phyloP scores from a whole-genome alignment of 2,329 filamentous ascomycete genomes.

The Tolypocladium pustulatum region DNA sequence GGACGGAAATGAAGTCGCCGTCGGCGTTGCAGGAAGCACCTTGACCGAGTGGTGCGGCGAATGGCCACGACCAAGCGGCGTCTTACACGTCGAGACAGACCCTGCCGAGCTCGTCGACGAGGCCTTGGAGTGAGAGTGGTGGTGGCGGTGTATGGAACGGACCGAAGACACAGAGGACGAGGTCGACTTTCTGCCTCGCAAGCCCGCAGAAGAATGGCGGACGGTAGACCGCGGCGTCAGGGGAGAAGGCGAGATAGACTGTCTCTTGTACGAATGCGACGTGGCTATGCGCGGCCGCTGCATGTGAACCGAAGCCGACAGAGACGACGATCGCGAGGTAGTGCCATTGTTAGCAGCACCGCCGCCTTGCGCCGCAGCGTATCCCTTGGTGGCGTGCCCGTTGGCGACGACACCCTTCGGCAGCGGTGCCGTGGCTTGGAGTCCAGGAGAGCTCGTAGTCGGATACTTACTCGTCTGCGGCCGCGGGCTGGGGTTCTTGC shows the following conservation, averaged over 20 bases:
- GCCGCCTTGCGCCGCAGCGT: conserved; percentile 7
- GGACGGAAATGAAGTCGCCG: conserved; percentile 62
- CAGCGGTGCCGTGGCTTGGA: conserved; percentile 31
- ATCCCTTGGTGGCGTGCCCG: conserved; percentile 28
- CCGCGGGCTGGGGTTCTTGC: conserved; percentile 44
- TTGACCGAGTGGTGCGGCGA: conserved; percentile 89
- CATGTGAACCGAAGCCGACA: conserved; percentile 15
- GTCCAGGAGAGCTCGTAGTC: conserved; percentile 22
- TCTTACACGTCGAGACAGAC: conserved; percentile 61
- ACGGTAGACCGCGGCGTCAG: conserved; percentile 81
- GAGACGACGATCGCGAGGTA: conserved; percentile 9
- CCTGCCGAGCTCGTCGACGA: conserved; percentile 82
- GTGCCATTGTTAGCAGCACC: conserved; percentile 9
- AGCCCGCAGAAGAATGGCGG: conserved; percentile 69
- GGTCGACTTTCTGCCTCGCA: conserved; percentile 88
- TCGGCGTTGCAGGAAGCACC: conserved; percentile 86
- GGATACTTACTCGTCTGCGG: conserved; percentile 52
- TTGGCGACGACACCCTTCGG: conserved; percentile 42
- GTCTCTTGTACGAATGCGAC: conserved; percentile 49
- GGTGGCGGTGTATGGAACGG: conserved; percentile 78
- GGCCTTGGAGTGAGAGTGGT: conserved; percentile 84
- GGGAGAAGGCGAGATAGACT: conserved; percentile 77
- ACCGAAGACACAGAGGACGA: conserved; percentile 92
- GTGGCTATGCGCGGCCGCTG: conserved; percentile 20
- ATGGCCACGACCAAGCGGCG: conserved; percentile 50